Evolutionary conservation across 148 eudicot species (phyloP), one percentile per base, ranked within the genome.

Genomic region (Heliamphora exappendiculata): DNA sequence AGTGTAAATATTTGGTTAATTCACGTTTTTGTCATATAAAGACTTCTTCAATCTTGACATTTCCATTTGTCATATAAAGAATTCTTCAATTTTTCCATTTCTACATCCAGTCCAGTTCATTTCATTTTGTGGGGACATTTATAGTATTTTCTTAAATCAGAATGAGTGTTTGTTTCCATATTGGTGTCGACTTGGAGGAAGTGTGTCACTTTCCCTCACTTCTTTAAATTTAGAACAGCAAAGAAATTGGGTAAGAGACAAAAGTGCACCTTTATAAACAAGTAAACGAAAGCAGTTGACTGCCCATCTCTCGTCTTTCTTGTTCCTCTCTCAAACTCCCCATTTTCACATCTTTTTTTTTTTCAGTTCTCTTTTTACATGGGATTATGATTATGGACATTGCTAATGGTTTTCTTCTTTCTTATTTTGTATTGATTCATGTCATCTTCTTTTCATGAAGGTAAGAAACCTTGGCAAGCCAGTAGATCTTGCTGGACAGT

Each of bases 381-480:
- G 19, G 20, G n/a, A 67, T 67, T 67, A 4, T 44, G 24, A 22
- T 42, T n/a, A 67, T 22, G 34, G 8, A n/a, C 72, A 67, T 67
- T 44, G 53, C 72, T 42, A 2, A 22, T 42, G 72, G 47, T 3
- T 29, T 2, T 7, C 24, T 33, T 26, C 9, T 47, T n/a, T 62
- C 9, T 37, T 28, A 7, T 20, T 60, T 72, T 28, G 44, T 49
- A 33, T 55, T 75, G 5, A 72, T 26, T 14, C 8, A 37, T 41
- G 68, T 60, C 55, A 28, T 74, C 67, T 14, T 77, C 39, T 45
- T 39, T 78, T 45, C 66, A n/a, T 62, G 41, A 64, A 96, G 99
- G 99, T 96, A 79, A 86, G 99, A 84, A 96, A 96, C 85, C 93
- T 93, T 74, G 99, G 99, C 73, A 96, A 91, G 89, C 98, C 99